Evolutionary conservation across 2,329 filamentous ascomycete species (phyloP).

Genomic region (Pseudogymnoascus sp.): DNA sequence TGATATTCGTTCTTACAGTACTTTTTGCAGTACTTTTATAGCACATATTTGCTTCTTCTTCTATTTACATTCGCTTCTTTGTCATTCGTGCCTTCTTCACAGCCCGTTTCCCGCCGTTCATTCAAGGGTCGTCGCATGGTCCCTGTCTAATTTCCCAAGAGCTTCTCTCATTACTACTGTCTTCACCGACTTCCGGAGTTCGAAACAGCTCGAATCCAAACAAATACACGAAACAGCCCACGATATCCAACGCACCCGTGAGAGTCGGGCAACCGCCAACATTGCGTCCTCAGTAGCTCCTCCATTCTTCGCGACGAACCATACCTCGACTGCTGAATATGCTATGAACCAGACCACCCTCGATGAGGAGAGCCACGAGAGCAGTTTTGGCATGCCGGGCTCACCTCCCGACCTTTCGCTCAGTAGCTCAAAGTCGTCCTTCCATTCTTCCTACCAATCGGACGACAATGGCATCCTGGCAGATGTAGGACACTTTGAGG

Average conservation of each 20-base stretch:
- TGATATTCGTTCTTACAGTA: constrained; percentile 7
- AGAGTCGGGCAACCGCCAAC: constrained; percentile 8
- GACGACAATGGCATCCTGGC: constrained; percentile 64
- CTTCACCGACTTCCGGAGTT: not conserved
- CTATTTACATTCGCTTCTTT: not conserved
- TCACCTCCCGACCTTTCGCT: constrained; percentile 70
- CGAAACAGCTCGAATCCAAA: not conserved
- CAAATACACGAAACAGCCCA: not conserved
- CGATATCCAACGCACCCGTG: not conserved
- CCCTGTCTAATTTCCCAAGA: constrained; percentile 7
- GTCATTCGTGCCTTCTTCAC: constrained; percentile 2
- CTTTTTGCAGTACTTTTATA: constrained; percentile 7
- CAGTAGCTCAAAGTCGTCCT: constrained; percentile 71
- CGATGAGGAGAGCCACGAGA: constrained; percentile 28
- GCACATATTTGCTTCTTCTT: constrained; percentile 3
- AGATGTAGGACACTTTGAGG: constrained; percentile 82
- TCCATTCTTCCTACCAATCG: constrained; percentile 68
- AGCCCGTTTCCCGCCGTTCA: not conserved
- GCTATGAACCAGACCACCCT: constrained; percentile 1
- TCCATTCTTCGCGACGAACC: constrained; percentile 2
- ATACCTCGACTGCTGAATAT: not conserved
- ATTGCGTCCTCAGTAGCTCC: constrained; percentile 4
- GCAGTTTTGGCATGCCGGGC: constrained; percentile 39
- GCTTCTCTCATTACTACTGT: not conserved
- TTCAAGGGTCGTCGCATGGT: constrained; percentile 4